A percentile compares a stretch with the other conserved stretches of the same genome.
phyloP scores from a whole-genome alignment of 1,139 yeast species.

The Eremothecium gossypii region DNA sequence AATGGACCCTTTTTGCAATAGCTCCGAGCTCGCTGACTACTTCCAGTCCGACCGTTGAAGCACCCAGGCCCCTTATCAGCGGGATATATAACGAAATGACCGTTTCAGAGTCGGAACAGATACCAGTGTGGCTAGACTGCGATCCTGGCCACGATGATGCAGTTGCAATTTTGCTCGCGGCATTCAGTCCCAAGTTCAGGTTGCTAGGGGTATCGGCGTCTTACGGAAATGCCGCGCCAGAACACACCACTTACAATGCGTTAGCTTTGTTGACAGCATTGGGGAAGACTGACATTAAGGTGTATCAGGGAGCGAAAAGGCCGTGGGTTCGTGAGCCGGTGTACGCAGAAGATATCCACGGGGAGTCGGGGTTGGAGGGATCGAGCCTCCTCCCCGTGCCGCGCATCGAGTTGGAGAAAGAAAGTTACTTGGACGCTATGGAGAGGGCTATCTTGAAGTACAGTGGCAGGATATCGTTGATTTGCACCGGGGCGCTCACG shows the following conservation, averaged over 20 bases:
- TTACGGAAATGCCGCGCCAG: slow-evolving; percentile 68
- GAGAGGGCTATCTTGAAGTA: slow-evolving; percentile 38
- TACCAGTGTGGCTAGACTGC: slow-evolving; percentile 84
- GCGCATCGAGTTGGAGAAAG: slow-evolving; percentile 27
- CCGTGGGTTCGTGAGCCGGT: slow-evolving; percentile 43
- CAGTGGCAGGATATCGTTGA: slow-evolving; percentile 43
- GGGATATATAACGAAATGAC: too few relatives aligned
- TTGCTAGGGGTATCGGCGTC: slow-evolving; percentile 73
- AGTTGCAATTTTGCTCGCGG: slow-evolving; percentile 58
- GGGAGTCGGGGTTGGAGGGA: slow-evolving; percentile 69
- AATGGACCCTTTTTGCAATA: too few relatives aligned
- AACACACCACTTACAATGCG: slow-evolving; percentile 61
- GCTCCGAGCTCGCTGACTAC: too few relatives aligned
- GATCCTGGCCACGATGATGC: slow-evolving; percentile 93
- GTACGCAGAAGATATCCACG: slow-evolving; percentile 64
- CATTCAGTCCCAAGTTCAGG: slow-evolving; percentile 49
- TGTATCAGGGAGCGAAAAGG: slow-evolving; percentile 52
- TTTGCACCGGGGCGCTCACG: slow-evolving; percentile 70
- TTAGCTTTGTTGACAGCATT: slow-evolving; percentile 56
- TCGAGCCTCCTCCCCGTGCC: slow-evolving; percentile 49
- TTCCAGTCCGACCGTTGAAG: too few relatives aligned
- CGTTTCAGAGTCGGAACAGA: slow-evolving; percentile 7
- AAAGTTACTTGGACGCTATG: slow-evolving; percentile 45
- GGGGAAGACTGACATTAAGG: slow-evolving; percentile 44
- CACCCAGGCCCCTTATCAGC: too few relatives aligned